Base-by-base conservation (phyloP, 176 grass and related monocot genomes). In the Ensete ventricosum region DNA sequence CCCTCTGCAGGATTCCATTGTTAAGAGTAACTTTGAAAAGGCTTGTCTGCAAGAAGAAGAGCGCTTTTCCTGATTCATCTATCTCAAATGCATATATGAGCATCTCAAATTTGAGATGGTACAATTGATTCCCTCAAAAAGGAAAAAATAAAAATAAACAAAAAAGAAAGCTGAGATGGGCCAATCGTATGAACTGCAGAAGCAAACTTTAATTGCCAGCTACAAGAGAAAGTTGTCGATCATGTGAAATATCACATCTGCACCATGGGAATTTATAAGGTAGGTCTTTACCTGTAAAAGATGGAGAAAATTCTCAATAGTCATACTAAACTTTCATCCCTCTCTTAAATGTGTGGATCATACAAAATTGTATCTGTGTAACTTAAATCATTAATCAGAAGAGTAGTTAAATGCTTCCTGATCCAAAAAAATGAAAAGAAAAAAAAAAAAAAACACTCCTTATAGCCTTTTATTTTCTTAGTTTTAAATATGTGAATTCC, bases 241-340 rank as follows among this genome's bases (percentile, higher is more conserved):
- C 91, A 99, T 99, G 86, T 94, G 95, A 82, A 79, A 82, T 59
- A 99, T 91, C 86, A 94, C 90, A 29, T 94, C 95, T 12, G 95
- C 82, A 3, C 95, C 95, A 58, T 88, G 88, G 12, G 95, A 99
- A 55, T 94, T 82, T 54, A 91, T 72, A 54, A 87, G 80, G 85
- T 89, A 89, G 22, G 86, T 88, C 62, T 94, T 99, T 27, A 99
- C 95, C 95, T 99, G 90, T 55, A 72, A 16, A 1, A 12, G n/a
- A 53, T 52, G 12, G 1, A 59, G 2, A 64, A 27, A 53, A 84
- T 63, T 52, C 22, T 73, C 57, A 34, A 53, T 17, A 71, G 55
- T 50, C 73, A 64, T 14, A 17, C 21, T 78, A 54, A 79, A 54
- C 12, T 72, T 26, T 17, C 54, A 25, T 68, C 55, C 29, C 50